Percentiles rank a stretch among this genome's conserved stretches.
phyloP scores from a whole-genome alignment of 176 grass and related monocot genomes.

The Carex parvula region DNA sequence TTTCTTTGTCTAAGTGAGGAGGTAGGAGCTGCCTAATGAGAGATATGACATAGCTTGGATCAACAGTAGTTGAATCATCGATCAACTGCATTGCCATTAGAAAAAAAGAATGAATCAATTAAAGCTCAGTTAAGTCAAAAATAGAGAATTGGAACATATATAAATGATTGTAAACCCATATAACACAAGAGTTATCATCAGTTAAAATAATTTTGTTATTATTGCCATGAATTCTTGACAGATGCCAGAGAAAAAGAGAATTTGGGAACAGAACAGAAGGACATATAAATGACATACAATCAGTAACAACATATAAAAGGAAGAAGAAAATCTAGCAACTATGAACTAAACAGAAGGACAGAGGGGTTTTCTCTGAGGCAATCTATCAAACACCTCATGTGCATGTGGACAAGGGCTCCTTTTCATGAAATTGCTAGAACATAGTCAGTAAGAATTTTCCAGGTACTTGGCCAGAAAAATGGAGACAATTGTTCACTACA shows the following conservation, averaged over 20 bases:
- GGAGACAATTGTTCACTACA: background rate
- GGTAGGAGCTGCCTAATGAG: constrained; percentile 77
- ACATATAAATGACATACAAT: background rate
- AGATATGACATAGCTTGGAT: constrained; percentile 87
- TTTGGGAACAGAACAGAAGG: too few relatives aligned
- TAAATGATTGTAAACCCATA: background rate
- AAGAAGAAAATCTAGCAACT: background rate
- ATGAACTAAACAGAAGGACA: background rate
- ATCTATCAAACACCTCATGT: background rate
- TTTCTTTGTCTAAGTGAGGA: constrained; percentile 40
- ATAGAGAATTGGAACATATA: background rate
- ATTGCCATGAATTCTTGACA: background rate
- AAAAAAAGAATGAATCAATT: background rate
- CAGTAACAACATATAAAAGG: background rate
- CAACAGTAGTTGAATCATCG: constrained; percentile 71
- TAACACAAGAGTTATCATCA: background rate
- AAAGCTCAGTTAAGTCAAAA: background rate
- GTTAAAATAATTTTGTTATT: background rate
- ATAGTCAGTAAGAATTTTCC: background rate
- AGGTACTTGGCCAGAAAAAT: background rate
- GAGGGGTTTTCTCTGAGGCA: background rate
- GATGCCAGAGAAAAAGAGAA: background rate
- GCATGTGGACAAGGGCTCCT: background rate
- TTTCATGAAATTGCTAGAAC: too few relatives aligned
- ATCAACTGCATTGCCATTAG: constrained; percentile 36